phyloP scores from a whole-genome alignment of 2,329 filamentous ascomycete genomes.

The Trichoderma brevicompactum region DNA sequence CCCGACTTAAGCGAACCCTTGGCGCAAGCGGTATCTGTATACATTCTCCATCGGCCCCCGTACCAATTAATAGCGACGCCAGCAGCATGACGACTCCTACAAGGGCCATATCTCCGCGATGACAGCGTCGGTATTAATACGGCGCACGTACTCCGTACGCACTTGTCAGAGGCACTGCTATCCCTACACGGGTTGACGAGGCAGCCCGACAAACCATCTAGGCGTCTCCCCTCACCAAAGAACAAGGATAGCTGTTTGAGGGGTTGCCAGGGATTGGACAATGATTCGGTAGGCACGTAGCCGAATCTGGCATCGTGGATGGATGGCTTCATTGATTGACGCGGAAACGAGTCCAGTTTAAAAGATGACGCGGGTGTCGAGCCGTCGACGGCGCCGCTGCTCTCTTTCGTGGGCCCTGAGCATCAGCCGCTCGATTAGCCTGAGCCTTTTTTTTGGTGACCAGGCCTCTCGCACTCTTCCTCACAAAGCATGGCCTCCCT shows the following conservation, averaged over 20 bases:
- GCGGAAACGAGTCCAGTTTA: conserved; percentile 10
- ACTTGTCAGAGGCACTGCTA: not conserved
- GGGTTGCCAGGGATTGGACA: conserved; percentile 15
- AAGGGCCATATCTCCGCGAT: not conserved
- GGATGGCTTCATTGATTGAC: not conserved
- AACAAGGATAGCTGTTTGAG: conserved; percentile 6
- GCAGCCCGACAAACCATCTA: not conserved
- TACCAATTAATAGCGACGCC: not conserved
- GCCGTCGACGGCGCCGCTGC: conserved; percentile 16
- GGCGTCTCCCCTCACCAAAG: not conserved
- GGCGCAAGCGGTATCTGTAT: not conserved
- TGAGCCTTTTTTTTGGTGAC: conserved; percentile 11
- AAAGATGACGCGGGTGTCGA: conserved; percentile 19
- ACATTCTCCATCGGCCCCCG: not conserved
- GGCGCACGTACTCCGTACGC: not conserved
- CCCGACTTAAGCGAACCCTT: not conserved
- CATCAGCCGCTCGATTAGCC: conserved; percentile 17
- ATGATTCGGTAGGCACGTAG: not conserved
- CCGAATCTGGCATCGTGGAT: conserved; percentile 3
- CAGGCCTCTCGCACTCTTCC: not conserved
- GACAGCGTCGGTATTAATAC: not conserved
- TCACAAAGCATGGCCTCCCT: not conserved
- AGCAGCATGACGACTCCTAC: not conserved
- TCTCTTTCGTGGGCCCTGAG: conserved; percentile 18
- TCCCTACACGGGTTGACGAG: not conserved